These are phyloP conservation scores for Aureobasidium sp. DNA, from an alignment of 2,329 filamentous ascomycete genomes.

Conservation along the genomic window DNA sequence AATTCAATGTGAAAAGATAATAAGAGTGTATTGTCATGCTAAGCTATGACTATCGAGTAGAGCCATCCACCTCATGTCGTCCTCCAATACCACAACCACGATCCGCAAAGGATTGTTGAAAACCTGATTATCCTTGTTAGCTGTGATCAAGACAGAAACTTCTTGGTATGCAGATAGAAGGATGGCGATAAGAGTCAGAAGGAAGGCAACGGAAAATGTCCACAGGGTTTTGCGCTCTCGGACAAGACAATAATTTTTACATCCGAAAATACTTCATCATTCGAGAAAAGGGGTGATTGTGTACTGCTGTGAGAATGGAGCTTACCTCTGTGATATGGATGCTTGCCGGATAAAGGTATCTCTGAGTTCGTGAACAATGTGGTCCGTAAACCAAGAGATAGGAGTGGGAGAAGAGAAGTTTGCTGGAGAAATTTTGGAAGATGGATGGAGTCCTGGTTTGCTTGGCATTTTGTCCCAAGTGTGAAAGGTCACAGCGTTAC, in stretches of 20 bases:
- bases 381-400: background rate
- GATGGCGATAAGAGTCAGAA: constrained; percentile 62
- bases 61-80: background rate
- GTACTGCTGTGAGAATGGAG: background rate
- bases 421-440: background rate
- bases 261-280: constrained; percentile 98
- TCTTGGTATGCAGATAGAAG: background rate
- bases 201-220: constrained; percentile 99
- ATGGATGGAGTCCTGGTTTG: background rate
- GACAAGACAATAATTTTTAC: constrained; percentile 74
- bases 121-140: constrained; percentile 1
- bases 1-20: background rate
- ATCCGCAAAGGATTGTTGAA: background rate
- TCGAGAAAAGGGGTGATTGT: constrained; percentile 22
- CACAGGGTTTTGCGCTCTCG: constrained; percentile 95
- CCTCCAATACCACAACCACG: background rate
- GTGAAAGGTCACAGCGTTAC: background rate
- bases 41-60: too few relatives aligned
- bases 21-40: background rate
- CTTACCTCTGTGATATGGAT: background rate
- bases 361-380: background rate
- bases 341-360: too few relatives aligned
- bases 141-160: background rate
- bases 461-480: background rate
- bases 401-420: background rate